These are phyloP conservation scores for Yarrowia porcina DNA, from an alignment of 805 yeast species.

Conservation along the genomic window DNA sequence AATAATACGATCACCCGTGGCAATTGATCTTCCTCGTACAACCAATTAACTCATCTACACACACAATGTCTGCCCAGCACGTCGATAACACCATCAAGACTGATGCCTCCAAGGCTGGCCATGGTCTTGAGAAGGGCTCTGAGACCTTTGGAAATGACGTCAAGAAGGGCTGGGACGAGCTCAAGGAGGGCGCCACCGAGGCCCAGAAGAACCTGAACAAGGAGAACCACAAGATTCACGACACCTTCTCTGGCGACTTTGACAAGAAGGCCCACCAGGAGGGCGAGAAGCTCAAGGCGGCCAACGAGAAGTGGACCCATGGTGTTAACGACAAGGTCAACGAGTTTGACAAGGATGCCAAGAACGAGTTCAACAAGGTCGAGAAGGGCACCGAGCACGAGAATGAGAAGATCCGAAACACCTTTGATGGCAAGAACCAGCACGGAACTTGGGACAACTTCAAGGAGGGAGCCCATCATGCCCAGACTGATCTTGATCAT, in stretches of 20 bases:
- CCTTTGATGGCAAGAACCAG: neutral
- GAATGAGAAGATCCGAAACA: neutral
- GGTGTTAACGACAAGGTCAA: constrained; percentile 4
- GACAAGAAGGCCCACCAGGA: constrained; percentile 4
- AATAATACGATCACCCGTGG: too few relatives aligned
- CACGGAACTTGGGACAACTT: constrained; percentile 6
- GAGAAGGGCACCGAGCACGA: neutral
- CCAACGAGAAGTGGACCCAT: neutral
- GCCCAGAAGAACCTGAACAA: constrained; percentile 1
- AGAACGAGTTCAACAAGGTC: neutral
- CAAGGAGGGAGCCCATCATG: constrained; percentile 6
- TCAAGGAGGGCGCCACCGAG: neutral
- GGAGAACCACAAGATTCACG: constrained; percentile 8
- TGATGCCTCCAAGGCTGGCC: neutral
- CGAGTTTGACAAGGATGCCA: neutral
- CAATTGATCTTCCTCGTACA: too few relatives aligned
- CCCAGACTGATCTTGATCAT: neutral
- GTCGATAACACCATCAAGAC: constrained; percentile 2
- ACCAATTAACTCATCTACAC: neutral
- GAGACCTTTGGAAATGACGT: neutral
- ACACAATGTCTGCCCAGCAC: constrained; percentile 2
- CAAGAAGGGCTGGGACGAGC: neutral
- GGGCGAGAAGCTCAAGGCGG: constrained; percentile 1
- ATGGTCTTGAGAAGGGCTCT: neutral
- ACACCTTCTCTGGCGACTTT: constrained; percentile 4